Evolutionary conservation across 306 rosid genomes (phyloP).

Genomic region (Ceratonia siliqua): DNA sequence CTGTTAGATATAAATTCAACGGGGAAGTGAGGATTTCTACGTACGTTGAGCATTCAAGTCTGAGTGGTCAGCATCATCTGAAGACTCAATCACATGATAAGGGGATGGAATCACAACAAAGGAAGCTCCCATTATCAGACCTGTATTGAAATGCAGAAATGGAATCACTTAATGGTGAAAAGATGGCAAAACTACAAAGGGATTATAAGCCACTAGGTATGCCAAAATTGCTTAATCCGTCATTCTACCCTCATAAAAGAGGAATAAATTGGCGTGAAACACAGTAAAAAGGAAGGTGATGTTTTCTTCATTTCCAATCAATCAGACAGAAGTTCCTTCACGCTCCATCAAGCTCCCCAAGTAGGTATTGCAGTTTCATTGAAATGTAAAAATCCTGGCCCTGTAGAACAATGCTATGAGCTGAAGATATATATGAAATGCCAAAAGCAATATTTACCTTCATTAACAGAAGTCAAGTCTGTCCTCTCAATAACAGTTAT

Average conservation of each 20-base stretch:
- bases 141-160: conserved; percentile 46
- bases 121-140: conserved; percentile 66
- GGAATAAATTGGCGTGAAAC: not conserved
- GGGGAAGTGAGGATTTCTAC: conserved; percentile 36
- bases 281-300: conserved; percentile 5
- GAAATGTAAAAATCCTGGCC: not conserved
- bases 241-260: conserved; percentile 13
- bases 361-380: not conserved
- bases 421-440: conserved; percentile 30
- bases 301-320: conserved; percentile 25
- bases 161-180: not conserved
- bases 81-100: conserved; percentile 48
- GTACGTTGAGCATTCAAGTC: conserved; percentile 64
- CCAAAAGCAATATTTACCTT: conserved; percentile 51
- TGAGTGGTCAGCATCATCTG: conserved; percentile 52
- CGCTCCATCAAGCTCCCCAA: conserved; percentile 9
- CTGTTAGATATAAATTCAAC: conserved; percentile 24
- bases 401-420: conserved; percentile 17
- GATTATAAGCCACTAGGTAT: not conserved
- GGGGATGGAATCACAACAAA: conserved; percentile 60
- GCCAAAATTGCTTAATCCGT: conserved; percentile 21
- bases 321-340: conserved; percentile 17
- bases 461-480: conserved; percentile 65
- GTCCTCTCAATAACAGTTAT: conserved; percentile 57
- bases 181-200: not conserved